Conservation (phyloP, 805 yeast species). For the Candida hungchunana region DNA sequence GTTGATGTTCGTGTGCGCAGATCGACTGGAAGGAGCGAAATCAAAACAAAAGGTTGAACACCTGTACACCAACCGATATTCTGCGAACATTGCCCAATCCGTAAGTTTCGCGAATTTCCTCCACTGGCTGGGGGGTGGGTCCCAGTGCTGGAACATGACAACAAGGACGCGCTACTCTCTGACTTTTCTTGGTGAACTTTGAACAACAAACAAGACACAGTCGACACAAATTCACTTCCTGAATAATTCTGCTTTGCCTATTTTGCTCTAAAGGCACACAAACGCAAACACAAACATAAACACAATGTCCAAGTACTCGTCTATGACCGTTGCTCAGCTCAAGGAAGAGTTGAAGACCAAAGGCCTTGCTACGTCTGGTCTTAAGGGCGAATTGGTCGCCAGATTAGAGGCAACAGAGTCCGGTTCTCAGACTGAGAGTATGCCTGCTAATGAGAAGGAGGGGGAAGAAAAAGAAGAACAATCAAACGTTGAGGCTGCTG, state of each 20-base stretch:
- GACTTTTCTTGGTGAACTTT: too few species aligned
- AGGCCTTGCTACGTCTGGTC: slow-evolving; percentile 68
- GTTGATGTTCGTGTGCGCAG: background rate
- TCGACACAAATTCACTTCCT: background rate
- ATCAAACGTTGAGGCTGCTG: slow-evolving; percentile 5
- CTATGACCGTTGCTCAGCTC: slow-evolving; percentile 79
- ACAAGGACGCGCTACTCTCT: too few species aligned
- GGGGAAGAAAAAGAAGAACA: slow-evolving; percentile 4
- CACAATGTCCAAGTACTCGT: slow-evolving; percentile 35
- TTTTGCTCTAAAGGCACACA: too few species aligned
- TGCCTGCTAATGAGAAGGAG: background rate
- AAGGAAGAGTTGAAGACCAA: slow-evolving; percentile 69
- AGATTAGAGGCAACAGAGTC: slow-evolving; percentile 65
- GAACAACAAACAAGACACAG: too few species aligned
- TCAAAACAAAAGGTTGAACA: background rate
- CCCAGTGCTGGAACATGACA: too few species aligned
- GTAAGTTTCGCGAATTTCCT: too few species aligned
- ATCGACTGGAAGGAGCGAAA: background rate
- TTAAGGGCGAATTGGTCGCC: slow-evolving; percentile 71
- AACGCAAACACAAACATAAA: background rate
- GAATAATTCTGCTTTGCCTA: background rate
- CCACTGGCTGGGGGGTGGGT: too few species aligned
- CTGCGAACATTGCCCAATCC: too few species aligned
- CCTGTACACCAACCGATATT: background rate
- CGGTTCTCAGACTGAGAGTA: too few species aligned